These are phyloP conservation scores for Rhodotorula taiwanensis DNA, from an alignment of 768 basidiomycete genomes.

Conservation along the genomic window DNA sequence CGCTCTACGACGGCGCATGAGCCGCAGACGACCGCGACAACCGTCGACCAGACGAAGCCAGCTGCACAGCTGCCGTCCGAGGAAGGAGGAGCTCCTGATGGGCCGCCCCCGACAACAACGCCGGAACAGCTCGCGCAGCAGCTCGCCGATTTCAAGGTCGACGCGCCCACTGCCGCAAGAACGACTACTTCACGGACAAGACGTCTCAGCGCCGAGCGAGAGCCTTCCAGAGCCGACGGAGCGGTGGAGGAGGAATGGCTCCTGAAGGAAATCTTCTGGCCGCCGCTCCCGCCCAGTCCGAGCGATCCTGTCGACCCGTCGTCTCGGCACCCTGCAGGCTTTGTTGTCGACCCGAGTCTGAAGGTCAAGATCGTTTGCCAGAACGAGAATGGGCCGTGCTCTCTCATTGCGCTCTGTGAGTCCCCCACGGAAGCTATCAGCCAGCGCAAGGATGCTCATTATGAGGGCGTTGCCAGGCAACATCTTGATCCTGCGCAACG, in stretches of 20 bases:
- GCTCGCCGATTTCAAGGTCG: background rate
- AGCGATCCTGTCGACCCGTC: background rate
- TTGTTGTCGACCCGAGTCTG: background rate
- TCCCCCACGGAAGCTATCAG: no score
- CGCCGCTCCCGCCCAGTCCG: slow-evolving; percentile 26
- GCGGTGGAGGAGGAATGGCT: slow-evolving; percentile 23
- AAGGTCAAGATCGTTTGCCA: slow-evolving; percentile 34
- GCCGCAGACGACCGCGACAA: no score
- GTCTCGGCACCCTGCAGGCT: no score
- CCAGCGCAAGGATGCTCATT: background rate
- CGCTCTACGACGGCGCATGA: no score
- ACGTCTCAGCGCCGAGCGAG: no score
- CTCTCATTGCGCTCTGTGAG: slow-evolving; percentile 79
- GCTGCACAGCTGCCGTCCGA: no score
- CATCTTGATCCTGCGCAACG: slow-evolving; percentile 75
- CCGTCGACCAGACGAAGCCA: no score
- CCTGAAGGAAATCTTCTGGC: slow-evolving; percentile 26
- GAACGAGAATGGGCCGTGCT: slow-evolving; percentile 62
- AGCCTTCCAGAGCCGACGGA: background rate
- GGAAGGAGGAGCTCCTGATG: background rate
- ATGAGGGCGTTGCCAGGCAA: slow-evolving; percentile 55
- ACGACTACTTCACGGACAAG: no score
- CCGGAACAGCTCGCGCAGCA: slow-evolving; percentile 8
- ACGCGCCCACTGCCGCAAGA: background rate
- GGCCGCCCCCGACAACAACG: background rate